Evolutionary conservation across 2,329 filamentous ascomycete genomes (phyloP), one percentile per base, ranked within the genome.

Genomic region (Trichoderma afroharzianum): DNA sequence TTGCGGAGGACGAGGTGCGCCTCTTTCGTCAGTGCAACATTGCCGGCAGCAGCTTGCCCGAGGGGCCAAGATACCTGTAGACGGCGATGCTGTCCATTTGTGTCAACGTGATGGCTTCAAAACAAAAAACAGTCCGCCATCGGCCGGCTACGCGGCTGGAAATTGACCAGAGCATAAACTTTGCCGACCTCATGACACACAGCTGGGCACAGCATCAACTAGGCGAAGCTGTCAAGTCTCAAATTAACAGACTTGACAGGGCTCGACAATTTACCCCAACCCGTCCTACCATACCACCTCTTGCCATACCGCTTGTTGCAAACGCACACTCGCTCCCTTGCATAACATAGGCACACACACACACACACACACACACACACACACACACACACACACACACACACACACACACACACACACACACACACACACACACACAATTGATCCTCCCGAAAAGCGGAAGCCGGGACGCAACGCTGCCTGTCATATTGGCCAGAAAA

Each of bases 1-100:
- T 95, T 80, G 85, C 86, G 8, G 87, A 90, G 63, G 87, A 92
- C n/a, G 92, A 94, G 82, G 88, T 94, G 36, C 82, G 92, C 58
- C 79, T 95, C 72, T 94, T 95, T 78, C 83, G 92, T 73, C 92
- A 95, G 83, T 95, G 92, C 81, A 94, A 95, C 79, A 84, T 94
- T 79, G 92, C 92, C n/a, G 89, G 87, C 3, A 91, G 87, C 72
- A 81, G 86, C 73, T 79, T 86, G 47, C 88, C 89, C 8, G 77
- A 85, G 66, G 88, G 88, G 0, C 87, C 88, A 39, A 36, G 43
- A 55, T 55, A 71, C 21, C 21, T 53, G n/a, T 69, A 43, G 30
- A 12, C 21, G 6, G 32, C 15, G 12, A 9, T 30, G 28, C 28
- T 15, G 28, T 59, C 28, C 30, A 24, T 21, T 14, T 59, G 57